These are phyloP conservation scores for Dimocarpus longan DNA, from an alignment of 345 rosid species.

Conservation along the genomic window DNA sequence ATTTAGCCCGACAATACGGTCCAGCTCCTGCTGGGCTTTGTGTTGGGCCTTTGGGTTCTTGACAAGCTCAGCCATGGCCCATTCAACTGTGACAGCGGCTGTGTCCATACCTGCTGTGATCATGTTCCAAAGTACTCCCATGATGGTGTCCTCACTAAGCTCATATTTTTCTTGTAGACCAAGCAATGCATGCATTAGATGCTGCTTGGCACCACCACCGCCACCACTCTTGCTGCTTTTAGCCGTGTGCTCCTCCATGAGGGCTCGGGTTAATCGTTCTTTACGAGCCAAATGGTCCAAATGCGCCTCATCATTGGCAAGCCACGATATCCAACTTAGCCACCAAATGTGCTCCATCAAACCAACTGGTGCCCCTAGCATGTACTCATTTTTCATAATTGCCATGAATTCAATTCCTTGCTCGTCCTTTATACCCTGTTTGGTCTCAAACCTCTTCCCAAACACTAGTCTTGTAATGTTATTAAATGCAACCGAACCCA, in stretches of 20 bases:
- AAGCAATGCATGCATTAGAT: constrained; percentile 35
- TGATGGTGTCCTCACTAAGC: constrained; percentile 39
- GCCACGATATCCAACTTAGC: constrained; percentile 34
- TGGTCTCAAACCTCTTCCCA: constrained; percentile 30
- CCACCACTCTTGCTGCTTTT: not conserved
- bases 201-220: constrained; percentile 26
- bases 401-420: constrained; percentile 31
- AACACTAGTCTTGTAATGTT: constrained; percentile 31
- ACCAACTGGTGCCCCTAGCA: constrained; percentile 22
- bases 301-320: constrained; percentile 20
- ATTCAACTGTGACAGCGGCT: constrained; percentile 40
- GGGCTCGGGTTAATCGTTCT: constrained; percentile 29
- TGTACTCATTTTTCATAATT: constrained; percentile 27
- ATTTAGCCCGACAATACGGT: constrained; percentile 14
- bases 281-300: constrained; percentile 22
- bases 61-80: constrained; percentile 55
- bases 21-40: constrained; percentile 35
- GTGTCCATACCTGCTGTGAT: constrained; percentile 52
- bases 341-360: constrained; percentile 33
- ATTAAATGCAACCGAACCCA: constrained; percentile 34
- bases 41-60: constrained; percentile 32
- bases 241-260: constrained; percentile 26
- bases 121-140: constrained; percentile 55
- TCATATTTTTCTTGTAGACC: constrained; percentile 23
- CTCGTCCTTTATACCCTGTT: constrained; percentile 21